Evolutionary conservation across 192 early-diverging fungal genomes (phyloP), one percentile per base, ranked within the genome.

Genomic region (Mortierella claussenii): DNA sequence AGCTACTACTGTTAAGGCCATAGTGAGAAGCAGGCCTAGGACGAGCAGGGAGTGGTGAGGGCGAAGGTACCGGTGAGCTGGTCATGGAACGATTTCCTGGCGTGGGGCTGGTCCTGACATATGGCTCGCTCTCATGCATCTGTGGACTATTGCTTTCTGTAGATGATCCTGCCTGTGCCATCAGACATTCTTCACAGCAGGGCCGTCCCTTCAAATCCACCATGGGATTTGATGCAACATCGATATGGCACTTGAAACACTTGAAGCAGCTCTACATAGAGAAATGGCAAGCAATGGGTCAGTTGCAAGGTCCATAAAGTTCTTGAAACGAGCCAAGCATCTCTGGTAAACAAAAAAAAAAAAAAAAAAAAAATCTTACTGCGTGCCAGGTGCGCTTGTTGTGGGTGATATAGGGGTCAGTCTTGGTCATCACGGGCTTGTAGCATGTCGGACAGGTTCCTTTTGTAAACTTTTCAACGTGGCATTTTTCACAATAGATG

Each of bases 101-200:
- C 2, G 67, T 59, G 24, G 58, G 45, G 36, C 24, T 57, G 21
- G 55, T 21, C 18, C 47, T 57, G 26, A 58, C 30, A 15, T 50
- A 34, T 24, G 46, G 20, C 44, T 50, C 55, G 36, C 31, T 10
- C 17, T 68, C 65, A 45, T 68, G 44, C 15, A 31, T 28, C 30
- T 36, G 17, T 24, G 50, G 50, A 33, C 24, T 46, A 20, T 20
- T 43, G 28, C 48, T 44, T 23, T 40, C 37, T 10, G 37, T 13
- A 10, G 37, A 7, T 26, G 48, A 12, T 46, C 55, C 80, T 37
- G 69, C 46, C 37, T 83, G 79, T 7, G 68, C 62, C 63, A 80
- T 81, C 30, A 85, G 53, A 47, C 83, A 85, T 13, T 62, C 50
- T 43, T 82, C 81, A 55, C 83, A 85, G 17, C 83, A 85, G 17